Evolutionary conservation across 805 yeast species (phyloP).

Genomic region (Yarrowia sp.): DNA sequence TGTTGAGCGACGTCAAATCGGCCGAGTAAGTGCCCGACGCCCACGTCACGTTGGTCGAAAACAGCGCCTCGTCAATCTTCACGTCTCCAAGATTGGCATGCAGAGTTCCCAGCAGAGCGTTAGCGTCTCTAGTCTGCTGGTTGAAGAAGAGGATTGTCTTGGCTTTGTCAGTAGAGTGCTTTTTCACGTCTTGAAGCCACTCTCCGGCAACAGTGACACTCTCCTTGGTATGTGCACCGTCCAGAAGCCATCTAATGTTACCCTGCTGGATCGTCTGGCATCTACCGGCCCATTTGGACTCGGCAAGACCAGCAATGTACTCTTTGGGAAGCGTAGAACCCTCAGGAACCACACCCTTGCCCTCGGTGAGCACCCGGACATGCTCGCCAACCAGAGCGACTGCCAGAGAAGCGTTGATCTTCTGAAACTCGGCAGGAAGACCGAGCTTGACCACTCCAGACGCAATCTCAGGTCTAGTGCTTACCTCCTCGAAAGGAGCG

Average conservation of each 20-base stretch:
- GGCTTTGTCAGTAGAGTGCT: constrained; percentile 38
- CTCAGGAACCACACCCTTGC: constrained; percentile 18
- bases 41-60: constrained; percentile 94
- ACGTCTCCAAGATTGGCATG: constrained; percentile 49
- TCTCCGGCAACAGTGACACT: constrained; percentile 79
- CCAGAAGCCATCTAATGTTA: constrained; percentile 77
- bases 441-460: constrained; percentile 48
- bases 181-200: constrained; percentile 64
- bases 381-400: constrained; percentile 70
- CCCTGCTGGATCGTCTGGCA: constrained; percentile 71
- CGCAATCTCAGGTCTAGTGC: constrained; percentile 52
- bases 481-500: constrained; percentile 60
- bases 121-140: constrained; percentile 92
- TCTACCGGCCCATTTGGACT: constrained; percentile 92
- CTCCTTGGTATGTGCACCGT: constrained; percentile 96
- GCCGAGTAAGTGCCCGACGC: constrained; percentile 71
- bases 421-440: constrained; percentile 76
- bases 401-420: constrained; percentile 86
- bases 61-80: constrained; percentile 76
- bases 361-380: constrained; percentile 33
- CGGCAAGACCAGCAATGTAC: constrained; percentile 61
- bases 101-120: constrained; percentile 63
- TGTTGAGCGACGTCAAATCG: constrained; percentile 86
- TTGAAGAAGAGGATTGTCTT: constrained; percentile 74
- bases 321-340: constrained; percentile 42